A percentile compares a stretch with the other conserved stretches of the same genome.
Conservation (phyloP, 1,139 yeast genomes). For the Candida tetrigidarum region DNA sequence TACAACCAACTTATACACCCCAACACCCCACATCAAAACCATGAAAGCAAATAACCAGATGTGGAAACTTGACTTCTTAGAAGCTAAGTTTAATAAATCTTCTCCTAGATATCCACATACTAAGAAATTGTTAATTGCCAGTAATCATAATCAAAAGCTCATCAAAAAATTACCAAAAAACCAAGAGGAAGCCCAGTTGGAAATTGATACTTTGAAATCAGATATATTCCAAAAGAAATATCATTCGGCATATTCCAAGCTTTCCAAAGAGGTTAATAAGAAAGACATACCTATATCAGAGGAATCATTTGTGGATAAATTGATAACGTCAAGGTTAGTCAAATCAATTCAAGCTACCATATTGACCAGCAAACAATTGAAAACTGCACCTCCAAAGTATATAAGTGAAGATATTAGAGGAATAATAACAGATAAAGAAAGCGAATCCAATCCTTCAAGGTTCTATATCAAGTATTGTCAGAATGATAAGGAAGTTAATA, state of each 20-base stretch:
- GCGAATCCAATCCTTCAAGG: slow-evolving; percentile 45
- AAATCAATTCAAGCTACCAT: slow-evolving; percentile 31
- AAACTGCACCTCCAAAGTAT: slow-evolving; percentile 36
- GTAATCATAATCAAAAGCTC: slow-evolving; percentile 46
- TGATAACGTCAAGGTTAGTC: slow-evolving; percentile 38
- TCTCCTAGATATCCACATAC: slow-evolving; percentile 61
- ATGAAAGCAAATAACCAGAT: slow-evolving; percentile 24
- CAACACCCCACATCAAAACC: not conserved
- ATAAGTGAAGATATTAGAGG: slow-evolving; percentile 28
- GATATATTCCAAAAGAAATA: slow-evolving; percentile 55
- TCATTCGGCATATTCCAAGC: slow-evolving; percentile 49
- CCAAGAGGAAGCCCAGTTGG: slow-evolving; percentile 44
- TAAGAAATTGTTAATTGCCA: slow-evolving; percentile 48
- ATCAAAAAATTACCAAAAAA: slow-evolving; percentile 44
- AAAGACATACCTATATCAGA: slow-evolving; percentile 21
- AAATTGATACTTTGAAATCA: slow-evolving; percentile 48
- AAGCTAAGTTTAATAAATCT: slow-evolving; percentile 45
- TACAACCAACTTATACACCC: slow-evolving; percentile 1
- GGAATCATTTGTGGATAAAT: slow-evolving; percentile 23
- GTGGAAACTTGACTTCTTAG: slow-evolving; percentile 58
- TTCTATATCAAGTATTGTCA: slow-evolving; percentile 54
- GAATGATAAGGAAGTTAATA: slow-evolving; percentile 42
- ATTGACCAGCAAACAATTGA: slow-evolving; percentile 30
- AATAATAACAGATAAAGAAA: slow-evolving; percentile 31
- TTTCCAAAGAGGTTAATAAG: slow-evolving; percentile 39